These are phyloP conservation scores for Rubroboletus pulcherrimus DNA, from an alignment of 768 basidiomycete species.

Conservation along the genomic window DNA sequence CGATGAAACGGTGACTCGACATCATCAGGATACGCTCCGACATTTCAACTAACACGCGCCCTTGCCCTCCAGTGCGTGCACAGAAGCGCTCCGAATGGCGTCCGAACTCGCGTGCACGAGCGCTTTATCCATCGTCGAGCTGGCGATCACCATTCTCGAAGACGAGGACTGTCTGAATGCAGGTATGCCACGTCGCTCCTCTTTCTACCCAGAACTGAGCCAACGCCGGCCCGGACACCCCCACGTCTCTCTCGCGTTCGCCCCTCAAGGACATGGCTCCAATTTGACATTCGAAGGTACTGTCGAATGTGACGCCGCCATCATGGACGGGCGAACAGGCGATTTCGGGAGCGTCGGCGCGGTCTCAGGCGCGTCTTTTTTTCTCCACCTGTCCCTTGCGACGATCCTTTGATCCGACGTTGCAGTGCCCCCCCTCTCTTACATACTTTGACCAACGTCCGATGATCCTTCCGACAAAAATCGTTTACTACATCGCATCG, in stretches of 20 bases:
- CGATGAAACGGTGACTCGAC: constrained; percentile 50
- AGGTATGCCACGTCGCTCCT: constrained; percentile 36
- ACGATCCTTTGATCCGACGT: constrained; percentile 3
- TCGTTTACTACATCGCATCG: not conserved
- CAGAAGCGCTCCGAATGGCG: constrained; percentile 33
- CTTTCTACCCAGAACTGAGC: not conserved
- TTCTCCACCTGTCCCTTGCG: not conserved
- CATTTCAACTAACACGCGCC: constrained; percentile 1
- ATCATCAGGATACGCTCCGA: not conserved
- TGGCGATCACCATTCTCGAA: constrained; percentile 57
- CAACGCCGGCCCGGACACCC: not conserved
- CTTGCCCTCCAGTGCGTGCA: constrained; percentile 46
- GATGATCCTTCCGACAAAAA: not conserved
- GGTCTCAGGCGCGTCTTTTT: constrained; percentile 47
- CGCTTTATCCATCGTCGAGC: constrained; percentile 47
- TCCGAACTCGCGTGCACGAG: constrained; percentile 14
- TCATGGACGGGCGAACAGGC: constrained; percentile 51
- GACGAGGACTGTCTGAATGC: constrained; percentile 69
- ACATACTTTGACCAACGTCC: not conserved
- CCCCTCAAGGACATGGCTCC: constrained; percentile 59
- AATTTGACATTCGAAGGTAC: constrained; percentile 71
- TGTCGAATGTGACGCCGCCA: constrained; percentile 80
- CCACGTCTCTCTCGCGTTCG: not conserved
- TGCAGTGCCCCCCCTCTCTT: not conserved
- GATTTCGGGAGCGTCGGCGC: constrained; percentile 77